Evolutionary conservation across 441 rosid species (phyloP).

Genomic region (Populus hybrid): DNA sequence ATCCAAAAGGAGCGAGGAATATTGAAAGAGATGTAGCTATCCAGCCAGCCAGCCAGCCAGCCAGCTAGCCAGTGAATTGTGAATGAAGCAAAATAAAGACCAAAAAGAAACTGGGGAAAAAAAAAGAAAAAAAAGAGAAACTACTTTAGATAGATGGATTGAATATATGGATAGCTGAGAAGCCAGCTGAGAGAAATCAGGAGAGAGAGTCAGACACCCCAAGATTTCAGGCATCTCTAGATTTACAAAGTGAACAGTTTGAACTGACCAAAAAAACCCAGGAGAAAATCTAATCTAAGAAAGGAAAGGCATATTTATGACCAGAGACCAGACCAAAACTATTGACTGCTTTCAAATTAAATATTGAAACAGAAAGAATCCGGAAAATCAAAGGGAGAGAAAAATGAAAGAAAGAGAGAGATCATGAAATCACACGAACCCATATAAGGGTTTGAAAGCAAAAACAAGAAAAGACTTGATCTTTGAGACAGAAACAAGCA

Average conservation of each 20-base stretch:
- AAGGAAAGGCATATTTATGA: neutral
- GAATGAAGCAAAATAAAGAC: neutral
- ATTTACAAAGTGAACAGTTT: constrained; percentile 11
- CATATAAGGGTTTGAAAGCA: neutral
- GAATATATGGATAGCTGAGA: neutral
- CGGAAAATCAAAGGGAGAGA: constrained; percentile 1
- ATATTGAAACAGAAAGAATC: neutral
- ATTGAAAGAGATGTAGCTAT: neutral
- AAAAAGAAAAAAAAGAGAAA: neutral
- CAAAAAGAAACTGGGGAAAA: neutral
- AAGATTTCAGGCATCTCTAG: neutral
- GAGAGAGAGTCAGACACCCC: neutral
- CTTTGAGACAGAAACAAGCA: neutral
- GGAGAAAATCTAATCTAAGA: neutral
- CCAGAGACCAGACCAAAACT: constrained; percentile 8
- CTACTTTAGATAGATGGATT: neutral
- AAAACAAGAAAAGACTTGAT: neutral
- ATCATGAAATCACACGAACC: constrained; percentile 15
- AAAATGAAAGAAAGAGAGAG: constrained; percentile 3
- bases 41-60: neutral
- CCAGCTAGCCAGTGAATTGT: neutral
- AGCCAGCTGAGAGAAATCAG: neutral
- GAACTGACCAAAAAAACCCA: constrained; percentile 3
- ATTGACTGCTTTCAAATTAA: neutral
- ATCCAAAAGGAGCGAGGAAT: neutral